Percentiles rank a stretch among this genome's conserved stretches.
phyloP scores from a whole-genome alignment of 371 early-diverging fungal genomes.

The Circinella umbellata region DNA sequence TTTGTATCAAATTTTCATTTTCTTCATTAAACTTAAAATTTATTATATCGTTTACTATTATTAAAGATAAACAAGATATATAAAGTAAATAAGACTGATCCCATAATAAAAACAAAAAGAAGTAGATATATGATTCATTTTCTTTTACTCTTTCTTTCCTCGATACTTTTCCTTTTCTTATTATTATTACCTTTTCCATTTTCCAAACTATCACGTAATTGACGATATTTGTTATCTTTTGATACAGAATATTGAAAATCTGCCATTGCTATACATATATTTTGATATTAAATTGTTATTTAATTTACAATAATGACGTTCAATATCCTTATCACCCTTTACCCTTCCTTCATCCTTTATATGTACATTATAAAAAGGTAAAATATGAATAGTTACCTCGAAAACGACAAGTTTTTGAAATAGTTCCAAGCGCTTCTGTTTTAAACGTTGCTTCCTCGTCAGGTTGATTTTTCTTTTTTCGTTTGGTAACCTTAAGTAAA shows the following conservation, averaged over 20 bases:
- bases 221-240: conserved; percentile 38
- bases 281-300: too few species aligned
- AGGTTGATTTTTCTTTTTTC: conserved; percentile 36
- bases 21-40: conserved; percentile 38
- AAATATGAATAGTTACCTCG: conserved; percentile 33
- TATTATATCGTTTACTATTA: conserved; percentile 28
- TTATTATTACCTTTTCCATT: conserved; percentile 45
- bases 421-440: conserved; percentile 52
- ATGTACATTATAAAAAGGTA: background rate
- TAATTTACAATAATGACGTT: too few species aligned
- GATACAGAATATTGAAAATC: conserved; percentile 64
- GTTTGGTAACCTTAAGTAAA: conserved; percentile 65
- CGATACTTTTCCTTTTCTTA: background rate
- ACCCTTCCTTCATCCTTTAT: conserved; percentile 5
- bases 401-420: conserved; percentile 59
- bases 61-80: background rate
- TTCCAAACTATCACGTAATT: conserved; percentile 41
- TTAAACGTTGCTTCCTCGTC: conserved; percentile 32
- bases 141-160: too few species aligned
- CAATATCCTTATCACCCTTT: background rate
- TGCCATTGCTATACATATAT: conserved; percentile 45
- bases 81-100: background rate
- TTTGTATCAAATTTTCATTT: conserved; percentile 28
- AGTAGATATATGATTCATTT: too few species aligned
- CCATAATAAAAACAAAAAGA: too few species aligned